These are phyloP conservation scores for Podospora anserina DNA, from an alignment of 495 filamentous ascomycete genomes.

Conservation along the genomic window DNA sequence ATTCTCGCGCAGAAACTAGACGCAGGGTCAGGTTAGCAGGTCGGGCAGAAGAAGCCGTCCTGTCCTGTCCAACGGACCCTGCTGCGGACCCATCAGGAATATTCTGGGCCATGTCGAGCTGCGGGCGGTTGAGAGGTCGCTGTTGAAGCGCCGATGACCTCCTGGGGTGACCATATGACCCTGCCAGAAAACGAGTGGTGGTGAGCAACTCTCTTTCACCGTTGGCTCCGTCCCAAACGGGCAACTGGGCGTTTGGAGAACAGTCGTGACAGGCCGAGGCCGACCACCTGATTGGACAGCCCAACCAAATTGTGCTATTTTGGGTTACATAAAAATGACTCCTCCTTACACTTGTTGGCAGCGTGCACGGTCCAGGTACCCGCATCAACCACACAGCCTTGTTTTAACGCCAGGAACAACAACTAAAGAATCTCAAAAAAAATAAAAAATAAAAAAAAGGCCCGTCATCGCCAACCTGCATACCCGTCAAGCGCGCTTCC, in stretches of 20 bases:
- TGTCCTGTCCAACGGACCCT: constrained; percentile 15
- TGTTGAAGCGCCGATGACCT: constrained; percentile 18
- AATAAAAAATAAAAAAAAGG: neutral
- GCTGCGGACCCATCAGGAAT: neutral
- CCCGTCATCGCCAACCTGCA: constrained; percentile 7
- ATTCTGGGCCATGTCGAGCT: neutral
- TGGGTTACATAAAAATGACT: constrained; percentile 4
- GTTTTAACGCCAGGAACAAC: neutral
- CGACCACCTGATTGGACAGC: constrained; percentile 27
- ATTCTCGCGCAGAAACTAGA: constrained; percentile 15
- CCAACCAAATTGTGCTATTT: constrained; percentile 23
- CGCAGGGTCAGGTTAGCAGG: constrained; percentile 12
- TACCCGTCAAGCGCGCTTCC: neutral
- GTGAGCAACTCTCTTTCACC: constrained; percentile 8
- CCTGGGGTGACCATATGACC: constrained; percentile 10
- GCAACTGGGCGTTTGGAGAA: constrained; percentile 19
- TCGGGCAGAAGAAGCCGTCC: constrained; percentile 11
- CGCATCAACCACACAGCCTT: neutral
- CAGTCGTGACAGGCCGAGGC: constrained; percentile 9
- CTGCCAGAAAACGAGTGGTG: constrained; percentile 20
- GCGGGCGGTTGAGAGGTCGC: constrained; percentile 16
- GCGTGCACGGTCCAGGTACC: constrained; percentile 7
- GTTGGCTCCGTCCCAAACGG: neutral
- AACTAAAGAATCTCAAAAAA: neutral
- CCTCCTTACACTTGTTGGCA: neutral